Percentiles rank a stretch among this genome's conserved stretches.
Evolutionary conservation across 257 asterid genomes (phyloP).

Genomic region (Petunia secreta): DNA sequence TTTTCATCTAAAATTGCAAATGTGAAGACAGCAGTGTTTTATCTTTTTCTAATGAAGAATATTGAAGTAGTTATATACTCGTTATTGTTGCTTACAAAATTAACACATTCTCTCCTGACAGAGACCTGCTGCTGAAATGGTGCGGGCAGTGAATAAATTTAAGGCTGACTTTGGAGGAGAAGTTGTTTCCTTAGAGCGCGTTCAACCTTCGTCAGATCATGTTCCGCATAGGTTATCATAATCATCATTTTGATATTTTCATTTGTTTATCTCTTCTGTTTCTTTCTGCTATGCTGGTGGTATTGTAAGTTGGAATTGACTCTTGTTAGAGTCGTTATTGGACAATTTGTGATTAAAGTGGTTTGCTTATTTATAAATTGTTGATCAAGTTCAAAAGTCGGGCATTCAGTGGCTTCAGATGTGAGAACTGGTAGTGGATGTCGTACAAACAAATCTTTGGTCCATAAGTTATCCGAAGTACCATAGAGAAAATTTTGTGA

Average conservation of each 20-base stretch:
- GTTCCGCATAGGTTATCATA: conserved; percentile 91
- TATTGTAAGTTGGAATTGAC: conserved; percentile 5
- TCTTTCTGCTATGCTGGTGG: not conserved
- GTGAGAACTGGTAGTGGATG: conserved; percentile 22
- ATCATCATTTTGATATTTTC: not conserved
- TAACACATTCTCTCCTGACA: conserved; percentile 36
- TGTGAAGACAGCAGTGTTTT: not conserved
- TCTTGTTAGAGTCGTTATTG: conserved; percentile 16
- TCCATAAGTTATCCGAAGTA: not conserved
- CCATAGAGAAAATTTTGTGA: not conserved
- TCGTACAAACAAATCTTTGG: conserved; percentile 6
- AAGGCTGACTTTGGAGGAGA: conserved; percentile 98
- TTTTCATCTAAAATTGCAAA: conserved; percentile 15
- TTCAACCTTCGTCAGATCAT: conserved; percentile 94
- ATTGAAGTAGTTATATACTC: not conserved
- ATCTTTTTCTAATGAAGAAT: conserved; percentile 13
- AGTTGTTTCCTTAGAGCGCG: conserved; percentile 78
- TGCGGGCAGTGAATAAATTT: conserved; percentile 85
- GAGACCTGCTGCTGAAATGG: conserved; percentile 92
- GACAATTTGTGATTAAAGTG: not conserved
- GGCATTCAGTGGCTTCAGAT: not conserved
- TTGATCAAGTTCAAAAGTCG: conserved; percentile 10
- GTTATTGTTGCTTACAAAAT: not conserved
- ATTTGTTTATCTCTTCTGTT: not conserved
- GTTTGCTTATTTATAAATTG: not conserved